phyloP scores from a whole-genome alignment of 2,329 filamentous ascomycete genomes.

The Fusarium sp. region DNA sequence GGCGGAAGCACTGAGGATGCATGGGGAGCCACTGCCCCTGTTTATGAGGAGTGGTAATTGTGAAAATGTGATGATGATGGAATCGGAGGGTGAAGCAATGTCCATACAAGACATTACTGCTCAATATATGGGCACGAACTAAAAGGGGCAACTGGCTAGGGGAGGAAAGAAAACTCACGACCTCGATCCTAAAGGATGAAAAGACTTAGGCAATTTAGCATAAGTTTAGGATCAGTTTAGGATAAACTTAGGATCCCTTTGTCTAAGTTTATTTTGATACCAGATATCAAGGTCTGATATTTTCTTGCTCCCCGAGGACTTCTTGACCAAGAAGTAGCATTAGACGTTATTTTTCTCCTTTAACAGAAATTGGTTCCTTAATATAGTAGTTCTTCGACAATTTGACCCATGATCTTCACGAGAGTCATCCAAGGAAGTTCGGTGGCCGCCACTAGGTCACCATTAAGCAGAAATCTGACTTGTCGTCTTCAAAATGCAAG shows the following conservation, averaged over 20 bases:
- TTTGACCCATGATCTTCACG: neutral
- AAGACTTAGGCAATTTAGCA: neutral
- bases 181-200: neutral
- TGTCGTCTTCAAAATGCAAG: neutral
- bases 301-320: neutral
- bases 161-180: neutral
- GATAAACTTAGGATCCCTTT: neutral
- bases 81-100: neutral
- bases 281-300: neutral
- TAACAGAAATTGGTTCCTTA: neutral
- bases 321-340: neutral
- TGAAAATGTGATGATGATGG: neutral
- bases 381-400: neutral
- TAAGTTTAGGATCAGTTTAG: neutral
- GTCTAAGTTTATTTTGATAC: neutral
- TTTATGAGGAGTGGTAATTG: neutral
- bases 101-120: neutral
- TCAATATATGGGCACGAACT: neutral
- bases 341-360: neutral
- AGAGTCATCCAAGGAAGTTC: neutral
- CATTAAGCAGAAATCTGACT: neutral
- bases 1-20: neutral
- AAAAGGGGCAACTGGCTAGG: neutral
- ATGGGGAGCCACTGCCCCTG: neutral
- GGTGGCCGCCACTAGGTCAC: neutral